phyloP scores from a whole-genome alignment of 2,329 filamentous ascomycete species.

The Xylariaceae sp. region DNA sequence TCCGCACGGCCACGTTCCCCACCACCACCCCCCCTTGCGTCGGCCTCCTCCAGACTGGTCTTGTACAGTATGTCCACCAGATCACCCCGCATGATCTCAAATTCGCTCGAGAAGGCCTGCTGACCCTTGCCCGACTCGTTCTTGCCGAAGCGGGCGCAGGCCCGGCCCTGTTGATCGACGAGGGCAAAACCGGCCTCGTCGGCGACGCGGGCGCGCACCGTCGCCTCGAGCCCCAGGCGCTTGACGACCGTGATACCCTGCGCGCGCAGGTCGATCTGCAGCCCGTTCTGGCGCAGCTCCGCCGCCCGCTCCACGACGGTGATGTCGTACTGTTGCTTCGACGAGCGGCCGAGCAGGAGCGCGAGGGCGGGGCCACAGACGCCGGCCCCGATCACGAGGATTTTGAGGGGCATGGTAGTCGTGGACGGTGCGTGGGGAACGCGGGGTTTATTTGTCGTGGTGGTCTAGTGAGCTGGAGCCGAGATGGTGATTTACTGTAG shows the following conservation, averaged over 20 bases:
- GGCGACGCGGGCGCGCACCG: slow-evolving; percentile 30
- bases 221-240: slow-evolving; percentile 31
- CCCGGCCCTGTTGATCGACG: slow-evolving; percentile 32
- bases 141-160: slow-evolving; percentile 31
- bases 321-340: slow-evolving; percentile 25
- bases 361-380: slow-evolving; percentile 37
- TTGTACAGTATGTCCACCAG: slow-evolving; percentile 43
- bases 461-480: no score
- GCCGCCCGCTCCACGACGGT: slow-evolving; percentile 36
- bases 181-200: slow-evolving; percentile 40
- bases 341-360: slow-evolving; percentile 30
- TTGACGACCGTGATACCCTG: slow-evolving; percentile 32
- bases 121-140: slow-evolving; percentile 33
- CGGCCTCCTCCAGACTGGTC: slow-evolving; percentile 8
- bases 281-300: slow-evolving; percentile 30
- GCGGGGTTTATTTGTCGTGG: no score
- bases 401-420: slow-evolving; percentile 25
- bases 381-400: slow-evolving; percentile 42
- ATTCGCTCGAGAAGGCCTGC: slow-evolving; percentile 45
- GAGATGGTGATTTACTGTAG: no score
- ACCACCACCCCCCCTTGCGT: no score
- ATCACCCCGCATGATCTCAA: slow-evolving; percentile 53
- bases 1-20: no score
- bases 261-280: slow-evolving; percentile 39
- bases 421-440: no score